Evolutionary conservation across 2,329 filamentous ascomycete genomes (phyloP).

Genomic region (Hysterium pulicare): DNA sequence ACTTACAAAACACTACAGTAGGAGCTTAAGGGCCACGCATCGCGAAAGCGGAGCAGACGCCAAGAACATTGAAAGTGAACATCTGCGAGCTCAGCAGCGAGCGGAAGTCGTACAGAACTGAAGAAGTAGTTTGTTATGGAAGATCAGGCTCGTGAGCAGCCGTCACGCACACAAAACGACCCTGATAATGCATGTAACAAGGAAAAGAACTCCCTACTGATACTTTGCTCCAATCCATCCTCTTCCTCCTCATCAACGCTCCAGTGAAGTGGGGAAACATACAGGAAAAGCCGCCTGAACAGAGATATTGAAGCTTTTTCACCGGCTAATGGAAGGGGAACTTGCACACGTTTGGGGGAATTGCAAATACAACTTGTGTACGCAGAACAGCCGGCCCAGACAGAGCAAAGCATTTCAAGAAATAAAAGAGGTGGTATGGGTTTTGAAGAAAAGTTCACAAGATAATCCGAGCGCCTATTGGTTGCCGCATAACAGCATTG

Average conservation of each 20-base stretch:
- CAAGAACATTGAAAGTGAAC: background rate
- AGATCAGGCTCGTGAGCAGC: background rate
- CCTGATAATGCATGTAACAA: background rate
- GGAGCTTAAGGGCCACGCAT: constrained; percentile 1
- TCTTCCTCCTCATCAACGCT: background rate
- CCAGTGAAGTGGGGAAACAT: background rate
- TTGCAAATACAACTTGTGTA: constrained; percentile 1
- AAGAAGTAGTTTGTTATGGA: background rate
- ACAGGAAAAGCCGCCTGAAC: constrained; percentile 1
- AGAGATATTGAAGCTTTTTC: constrained; percentile 3
- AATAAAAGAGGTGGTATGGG: constrained; percentile 30
- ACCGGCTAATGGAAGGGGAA: constrained; percentile 1
- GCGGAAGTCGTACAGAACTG: constrained; percentile 1
- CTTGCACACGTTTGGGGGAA: constrained; percentile 1
- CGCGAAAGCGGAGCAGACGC: background rate
- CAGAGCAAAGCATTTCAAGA: constrained; percentile 9
- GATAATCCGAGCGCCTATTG: constrained; percentile 28
- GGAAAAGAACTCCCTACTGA: background rate
- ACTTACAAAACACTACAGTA: background rate
- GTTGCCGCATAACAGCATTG: constrained; percentile 24
- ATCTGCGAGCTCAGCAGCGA: background rate
- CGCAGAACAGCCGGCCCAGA: constrained; percentile 6
- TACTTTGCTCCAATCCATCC: background rate
- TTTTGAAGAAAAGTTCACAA: constrained; percentile 16
- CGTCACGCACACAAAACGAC: background rate